A percentile compares a stretch with the other conserved stretches of the same genome.
Conservation (phyloP, 768 basidiomycete species). For the Obba rivulosa region DNA sequence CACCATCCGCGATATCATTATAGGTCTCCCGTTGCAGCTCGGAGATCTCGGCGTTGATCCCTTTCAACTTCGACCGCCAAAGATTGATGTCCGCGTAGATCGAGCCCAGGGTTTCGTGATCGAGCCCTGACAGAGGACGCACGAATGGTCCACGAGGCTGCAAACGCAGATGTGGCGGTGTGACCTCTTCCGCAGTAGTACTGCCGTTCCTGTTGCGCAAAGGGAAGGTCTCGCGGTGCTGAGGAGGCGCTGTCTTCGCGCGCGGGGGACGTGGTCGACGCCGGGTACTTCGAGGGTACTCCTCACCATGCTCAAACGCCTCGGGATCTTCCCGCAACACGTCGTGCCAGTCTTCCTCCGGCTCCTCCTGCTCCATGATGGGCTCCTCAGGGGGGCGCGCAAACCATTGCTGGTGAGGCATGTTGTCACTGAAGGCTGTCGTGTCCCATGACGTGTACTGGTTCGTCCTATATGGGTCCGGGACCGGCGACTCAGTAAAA, state of each 20-base stretch:
- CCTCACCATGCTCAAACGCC: conserved; percentile 24
- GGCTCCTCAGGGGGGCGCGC: conserved; percentile 19
- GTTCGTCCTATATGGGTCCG: conserved; percentile 58
- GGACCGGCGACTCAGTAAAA: conserved; percentile 32
- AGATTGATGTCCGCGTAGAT: conserved; percentile 67
- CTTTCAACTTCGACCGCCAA: conserved; percentile 66
- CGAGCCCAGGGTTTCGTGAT: conserved; percentile 57
- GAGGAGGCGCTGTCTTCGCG: conserved; percentile 15
- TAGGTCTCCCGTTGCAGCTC: conserved; percentile 62
- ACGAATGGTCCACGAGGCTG: conserved; percentile 69
- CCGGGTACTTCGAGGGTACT: conserved; percentile 20
- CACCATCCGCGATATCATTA: conserved; percentile 67
- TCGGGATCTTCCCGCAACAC: conserved; percentile 42
- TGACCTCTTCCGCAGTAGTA: conserved; percentile 42
- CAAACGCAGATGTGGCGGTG: conserved; percentile 56
- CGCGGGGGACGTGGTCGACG: conserved; percentile 19
- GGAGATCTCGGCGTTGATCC: conserved; percentile 69
- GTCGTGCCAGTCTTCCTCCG: conserved; percentile 56
- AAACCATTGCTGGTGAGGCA: conserved; percentile 25
- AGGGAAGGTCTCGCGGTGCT: conserved; percentile 61
- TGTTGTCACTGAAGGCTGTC: conserved; percentile 18
- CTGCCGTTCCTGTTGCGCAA: conserved; percentile 34
- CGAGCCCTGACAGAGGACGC: conserved; percentile 65
- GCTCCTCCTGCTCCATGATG: conserved; percentile 16
- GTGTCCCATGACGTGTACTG: conserved; percentile 24